Evolutionary conservation across 371 early-diverging fungal genomes (phyloP).

Genomic region (Mucor saturninus): DNA sequence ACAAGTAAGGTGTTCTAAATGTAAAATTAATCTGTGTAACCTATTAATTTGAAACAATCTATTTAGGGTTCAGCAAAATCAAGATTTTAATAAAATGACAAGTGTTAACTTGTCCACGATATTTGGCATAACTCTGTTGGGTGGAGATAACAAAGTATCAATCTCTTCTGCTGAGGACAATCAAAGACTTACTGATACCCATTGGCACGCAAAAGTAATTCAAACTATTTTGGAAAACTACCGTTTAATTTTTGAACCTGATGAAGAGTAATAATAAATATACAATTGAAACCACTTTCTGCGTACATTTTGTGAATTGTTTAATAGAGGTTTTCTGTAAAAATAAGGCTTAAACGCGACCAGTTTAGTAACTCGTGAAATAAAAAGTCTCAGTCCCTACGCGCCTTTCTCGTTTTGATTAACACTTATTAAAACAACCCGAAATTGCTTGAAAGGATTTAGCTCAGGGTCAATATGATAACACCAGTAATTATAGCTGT

Average conservation of each 20-base stretch:
- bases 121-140: slow-evolving; percentile 89
- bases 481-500: too few relatives aligned
- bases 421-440: too few relatives aligned
- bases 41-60: neutral
- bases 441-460: too few relatives aligned
- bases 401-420: too few relatives aligned
- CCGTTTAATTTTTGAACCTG: slow-evolving; percentile 65
- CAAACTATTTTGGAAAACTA: slow-evolving; percentile 68
- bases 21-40: neutral
- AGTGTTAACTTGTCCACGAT: slow-evolving; percentile 84
- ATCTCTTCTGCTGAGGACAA: slow-evolving; percentile 35
- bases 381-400: too few relatives aligned
- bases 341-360: too few relatives aligned
- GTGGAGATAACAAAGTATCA: slow-evolving; percentile 37
- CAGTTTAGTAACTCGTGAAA: too few relatives aligned
- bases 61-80: slow-evolving; percentile 72
- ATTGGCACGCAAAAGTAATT: slow-evolving; percentile 61
- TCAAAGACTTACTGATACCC: slow-evolving; percentile 58
- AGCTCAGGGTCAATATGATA: too few relatives aligned
- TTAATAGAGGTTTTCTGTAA: too few relatives aligned
- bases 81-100: slow-evolving; percentile 87
- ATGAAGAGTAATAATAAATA: slow-evolving; percentile 34
- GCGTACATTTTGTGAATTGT: too few relatives aligned
- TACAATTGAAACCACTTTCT: too few relatives aligned
- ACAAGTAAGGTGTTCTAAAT: slow-evolving; percentile 52